These are phyloP conservation scores for Triglochin maritima DNA, from an alignment of 106 monocot species.

Conservation along the genomic window DNA sequence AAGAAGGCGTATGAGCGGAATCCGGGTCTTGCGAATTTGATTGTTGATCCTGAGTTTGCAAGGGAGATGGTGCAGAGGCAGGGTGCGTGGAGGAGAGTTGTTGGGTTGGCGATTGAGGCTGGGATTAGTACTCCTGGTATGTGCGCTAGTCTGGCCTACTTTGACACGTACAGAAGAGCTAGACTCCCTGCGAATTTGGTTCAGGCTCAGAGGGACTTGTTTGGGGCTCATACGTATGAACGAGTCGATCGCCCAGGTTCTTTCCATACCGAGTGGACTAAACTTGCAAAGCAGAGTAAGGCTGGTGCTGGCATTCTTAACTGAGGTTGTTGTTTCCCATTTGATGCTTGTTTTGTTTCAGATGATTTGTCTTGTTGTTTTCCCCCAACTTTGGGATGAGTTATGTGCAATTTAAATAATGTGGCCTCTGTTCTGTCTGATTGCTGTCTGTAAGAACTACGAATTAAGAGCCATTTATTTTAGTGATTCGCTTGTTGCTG, in stretches of 20 bases:
- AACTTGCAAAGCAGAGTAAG: conserved; percentile 10
- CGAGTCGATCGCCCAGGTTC: conserved; percentile 16
- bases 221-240: conserved; percentile 26
- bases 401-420: too few species aligned
- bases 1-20: conserved; percentile 21
- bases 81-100: conserved; percentile 20
- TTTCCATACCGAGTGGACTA: conserved; percentile 24
- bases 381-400: too few species aligned
- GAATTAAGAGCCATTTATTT: too few species aligned
- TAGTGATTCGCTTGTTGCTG: too few species aligned
- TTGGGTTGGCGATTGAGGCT: conserved; percentile 11
- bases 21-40: conserved; percentile 5
- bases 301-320: conserved; percentile 2
- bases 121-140: conserved; percentile 21
- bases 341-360: conserved; percentile 1
- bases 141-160: conserved; percentile 17
- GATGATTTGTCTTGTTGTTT: too few species aligned
- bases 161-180: conserved; percentile 19
- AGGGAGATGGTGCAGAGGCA: conserved; percentile 17
- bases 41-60: conserved; percentile 15
- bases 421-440: too few species aligned
- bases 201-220: conserved; percentile 24
- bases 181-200: conserved; percentile 22
- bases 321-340: not conserved
- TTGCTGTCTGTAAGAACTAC: too few species aligned